Evolutionary conservation across 2,329 filamentous ascomycete species (phyloP).

Genomic region (Biscogniauxia mediterranea): DNA sequence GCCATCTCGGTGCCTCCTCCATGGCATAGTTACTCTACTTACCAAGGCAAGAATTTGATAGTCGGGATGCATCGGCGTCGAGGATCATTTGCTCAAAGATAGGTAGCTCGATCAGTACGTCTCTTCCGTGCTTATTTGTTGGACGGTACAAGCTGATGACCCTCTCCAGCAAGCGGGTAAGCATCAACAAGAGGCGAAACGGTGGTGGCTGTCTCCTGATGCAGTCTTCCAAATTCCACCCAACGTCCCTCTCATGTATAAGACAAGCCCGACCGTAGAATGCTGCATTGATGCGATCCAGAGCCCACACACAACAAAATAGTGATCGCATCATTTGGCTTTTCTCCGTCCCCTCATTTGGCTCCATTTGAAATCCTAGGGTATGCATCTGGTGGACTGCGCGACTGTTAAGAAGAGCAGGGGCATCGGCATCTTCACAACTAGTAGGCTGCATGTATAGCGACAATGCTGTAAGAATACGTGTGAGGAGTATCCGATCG

Average conservation of each 20-base stretch:
- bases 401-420: conserved; percentile 50
- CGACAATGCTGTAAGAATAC: conserved; percentile 52
- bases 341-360: conserved; percentile 30
- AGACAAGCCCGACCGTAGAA: conserved; percentile 59
- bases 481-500: conserved; percentile 54
- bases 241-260: conserved; percentile 60
- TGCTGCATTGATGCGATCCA: conserved; percentile 59
- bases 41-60: conserved; percentile 51
- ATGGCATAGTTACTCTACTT: conserved; percentile 24
- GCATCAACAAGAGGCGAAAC: conserved; percentile 56
- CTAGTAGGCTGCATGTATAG: conserved; percentile 58
- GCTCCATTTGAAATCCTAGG: conserved; percentile 51
- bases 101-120: conserved; percentile 51
- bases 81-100: conserved; percentile 58
- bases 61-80: conserved; percentile 49
- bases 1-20: neutral
- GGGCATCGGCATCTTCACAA: conserved; percentile 53
- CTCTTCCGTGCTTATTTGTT: conserved; percentile 45
- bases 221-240: conserved; percentile 50
- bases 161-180: conserved; percentile 55
- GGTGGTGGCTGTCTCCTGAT: conserved; percentile 50
- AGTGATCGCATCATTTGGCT: conserved; percentile 44
- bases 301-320: conserved; percentile 59
- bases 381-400: conserved; percentile 59
- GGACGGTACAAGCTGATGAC: conserved; percentile 62